Conservation (phyloP, 495 filamentous ascomycete genomes). For the Talaromyces nanjingensis region DNA sequence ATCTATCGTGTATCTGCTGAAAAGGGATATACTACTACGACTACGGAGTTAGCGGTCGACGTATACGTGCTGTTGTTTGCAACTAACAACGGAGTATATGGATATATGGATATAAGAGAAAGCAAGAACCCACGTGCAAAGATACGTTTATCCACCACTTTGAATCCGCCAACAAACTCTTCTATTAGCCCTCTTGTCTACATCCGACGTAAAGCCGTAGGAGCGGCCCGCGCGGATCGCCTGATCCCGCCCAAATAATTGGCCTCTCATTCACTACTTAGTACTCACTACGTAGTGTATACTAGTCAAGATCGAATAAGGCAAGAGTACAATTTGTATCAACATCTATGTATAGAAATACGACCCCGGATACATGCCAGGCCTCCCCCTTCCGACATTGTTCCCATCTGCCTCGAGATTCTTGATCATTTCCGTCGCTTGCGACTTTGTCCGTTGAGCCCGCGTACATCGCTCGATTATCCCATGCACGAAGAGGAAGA, state of each 20-base stretch:
- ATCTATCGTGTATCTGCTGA: too few relatives aligned
- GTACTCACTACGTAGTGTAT: too few relatives aligned
- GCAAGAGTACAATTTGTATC: background rate
- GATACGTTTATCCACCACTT: too few relatives aligned
- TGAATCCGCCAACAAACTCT: too few relatives aligned
- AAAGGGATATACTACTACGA: too few relatives aligned
- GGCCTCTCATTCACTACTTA: too few relatives aligned
- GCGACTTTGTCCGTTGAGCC: background rate
- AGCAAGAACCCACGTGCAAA: too few relatives aligned
- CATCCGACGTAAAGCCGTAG: background rate
- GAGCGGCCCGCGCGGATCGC: background rate
- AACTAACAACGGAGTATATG: too few relatives aligned
- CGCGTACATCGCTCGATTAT: background rate
- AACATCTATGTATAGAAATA: background rate
- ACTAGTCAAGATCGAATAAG: too few relatives aligned
- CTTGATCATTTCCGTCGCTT: background rate
- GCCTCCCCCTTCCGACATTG: background rate
- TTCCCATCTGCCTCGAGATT: background rate
- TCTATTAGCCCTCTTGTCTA: background rate
- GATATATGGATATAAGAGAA: too few relatives aligned
- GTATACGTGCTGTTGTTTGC: too few relatives aligned
- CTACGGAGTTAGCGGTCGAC: too few relatives aligned
- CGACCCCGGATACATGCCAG: background rate
- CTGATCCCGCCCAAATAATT: background rate
- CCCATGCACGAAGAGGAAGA: constrained; percentile 1